phyloP scores from a whole-genome alignment of 306 rosid genomes.

The Pueraria montana region DNA sequence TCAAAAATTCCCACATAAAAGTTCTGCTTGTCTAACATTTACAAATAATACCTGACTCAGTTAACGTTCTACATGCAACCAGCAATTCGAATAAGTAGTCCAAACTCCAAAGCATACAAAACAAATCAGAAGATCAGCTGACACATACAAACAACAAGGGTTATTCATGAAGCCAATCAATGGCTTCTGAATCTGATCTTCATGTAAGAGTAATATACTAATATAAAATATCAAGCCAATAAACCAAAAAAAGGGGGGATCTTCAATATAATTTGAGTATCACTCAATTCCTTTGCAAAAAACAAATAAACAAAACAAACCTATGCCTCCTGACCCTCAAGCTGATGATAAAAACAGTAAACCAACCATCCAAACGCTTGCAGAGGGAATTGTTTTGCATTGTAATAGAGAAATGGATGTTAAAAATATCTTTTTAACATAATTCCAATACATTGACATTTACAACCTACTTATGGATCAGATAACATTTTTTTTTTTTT shows the following conservation, averaged over 20 bases:
- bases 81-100: neutral
- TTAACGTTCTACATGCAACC: neutral
- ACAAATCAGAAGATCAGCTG: neutral
- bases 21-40: neutral
- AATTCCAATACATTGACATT: constrained; percentile 19
- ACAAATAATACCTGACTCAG: neutral
- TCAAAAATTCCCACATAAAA: neutral
- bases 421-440: neutral
- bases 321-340: constrained; percentile 1
- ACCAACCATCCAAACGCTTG: neutral
- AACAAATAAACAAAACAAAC: neutral
- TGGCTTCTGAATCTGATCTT: neutral
- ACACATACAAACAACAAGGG: neutral
- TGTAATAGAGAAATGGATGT: constrained; percentile 19
- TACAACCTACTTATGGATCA: neutral
- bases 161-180: neutral
- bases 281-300: neutral
- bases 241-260: neutral
- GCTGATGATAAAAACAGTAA: neutral
- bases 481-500: no score
- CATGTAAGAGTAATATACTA: neutral
- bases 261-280: neutral
- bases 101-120: neutral
- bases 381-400: neutral
- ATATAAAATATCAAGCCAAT: neutral